Percentiles rank a stretch among this genome's conserved stretches.
These are phyloP conservation scores for Pugionium dolabratum DNA, from an alignment of 345 rosid genomes.

Conservation along the genomic window DNA sequence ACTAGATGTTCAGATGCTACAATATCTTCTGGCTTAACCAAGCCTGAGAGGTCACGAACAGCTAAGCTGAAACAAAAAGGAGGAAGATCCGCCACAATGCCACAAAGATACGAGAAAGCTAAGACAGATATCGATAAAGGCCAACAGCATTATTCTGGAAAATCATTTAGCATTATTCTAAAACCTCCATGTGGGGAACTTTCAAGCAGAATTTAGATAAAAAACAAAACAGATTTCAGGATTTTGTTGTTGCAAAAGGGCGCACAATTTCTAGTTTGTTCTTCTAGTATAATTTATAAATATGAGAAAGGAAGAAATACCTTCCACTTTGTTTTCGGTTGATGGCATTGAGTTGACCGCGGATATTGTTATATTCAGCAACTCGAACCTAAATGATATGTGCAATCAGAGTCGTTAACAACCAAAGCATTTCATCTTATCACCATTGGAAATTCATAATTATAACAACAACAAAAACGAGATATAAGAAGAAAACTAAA, in stretches of 20 bases:
- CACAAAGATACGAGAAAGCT: background rate
- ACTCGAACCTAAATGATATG: constrained; percentile 77
- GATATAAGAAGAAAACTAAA: background rate
- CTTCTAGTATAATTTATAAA: background rate
- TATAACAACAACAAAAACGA: background rate
- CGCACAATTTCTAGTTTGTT: background rate
- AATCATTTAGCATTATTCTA: constrained; percentile 1
- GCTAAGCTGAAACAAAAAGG: constrained; percentile 72
- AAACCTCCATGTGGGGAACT: background rate
- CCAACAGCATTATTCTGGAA: background rate
- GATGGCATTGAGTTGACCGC: constrained; percentile 93
- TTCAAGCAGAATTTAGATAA: constrained; percentile 10
- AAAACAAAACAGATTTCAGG: background rate
- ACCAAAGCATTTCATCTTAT: background rate
- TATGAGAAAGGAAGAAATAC: constrained; percentile 33
- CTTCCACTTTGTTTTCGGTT: constrained; percentile 98
- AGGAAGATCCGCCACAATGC: constrained; percentile 31
- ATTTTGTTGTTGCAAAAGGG: background rate
- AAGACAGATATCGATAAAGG: constrained; percentile 12
- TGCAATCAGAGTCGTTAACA: constrained; percentile 19
- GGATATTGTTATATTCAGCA: constrained; percentile 90
- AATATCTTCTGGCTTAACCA: constrained; percentile 92
- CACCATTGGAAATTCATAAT: background rate
- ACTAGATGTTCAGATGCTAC: constrained; percentile 75
- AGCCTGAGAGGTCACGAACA: constrained; percentile 93